Evolutionary conservation across 371 early-diverging fungal species (phyloP).

Genomic region (Rhizopus arrhizus): DNA sequence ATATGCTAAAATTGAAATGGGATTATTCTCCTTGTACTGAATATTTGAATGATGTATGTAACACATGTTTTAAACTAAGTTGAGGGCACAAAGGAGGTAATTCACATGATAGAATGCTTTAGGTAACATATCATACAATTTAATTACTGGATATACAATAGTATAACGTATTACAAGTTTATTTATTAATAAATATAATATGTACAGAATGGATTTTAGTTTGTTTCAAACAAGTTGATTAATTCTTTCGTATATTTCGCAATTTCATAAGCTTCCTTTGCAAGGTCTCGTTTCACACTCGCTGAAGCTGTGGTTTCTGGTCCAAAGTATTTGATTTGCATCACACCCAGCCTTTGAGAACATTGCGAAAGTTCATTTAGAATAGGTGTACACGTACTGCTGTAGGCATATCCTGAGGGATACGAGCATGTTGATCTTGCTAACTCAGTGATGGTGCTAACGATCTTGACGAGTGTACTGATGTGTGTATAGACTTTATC

Average conservation of each 20-base stretch:
- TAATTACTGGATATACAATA: too few relatives aligned
- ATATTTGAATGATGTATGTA: too few relatives aligned
- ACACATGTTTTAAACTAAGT: too few relatives aligned
- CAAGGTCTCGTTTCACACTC: constrained; percentile 82
- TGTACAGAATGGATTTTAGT: neutral
- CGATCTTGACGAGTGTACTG: constrained; percentile 63
- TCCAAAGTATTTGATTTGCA: constrained; percentile 14
- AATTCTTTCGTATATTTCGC: constrained; percentile 84
- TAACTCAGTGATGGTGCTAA: constrained; percentile 42
- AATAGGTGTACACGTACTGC: constrained; percentile 54
- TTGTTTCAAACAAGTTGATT: constrained; percentile 51
- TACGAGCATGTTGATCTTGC: constrained; percentile 47
- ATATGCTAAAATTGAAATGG: too few relatives aligned
- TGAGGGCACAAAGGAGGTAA: too few relatives aligned
- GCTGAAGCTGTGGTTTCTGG: constrained; percentile 43
- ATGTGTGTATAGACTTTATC: constrained; percentile 69
- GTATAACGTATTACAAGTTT: too few relatives aligned
- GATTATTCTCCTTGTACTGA: too few relatives aligned
- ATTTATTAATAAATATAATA: too few relatives aligned
- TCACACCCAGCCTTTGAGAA: constrained; percentile 13
- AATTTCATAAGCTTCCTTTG: constrained; percentile 88
- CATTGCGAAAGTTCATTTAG: constrained; percentile 52
- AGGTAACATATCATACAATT: too few relatives aligned
- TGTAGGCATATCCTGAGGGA: constrained; percentile 40
- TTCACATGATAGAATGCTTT: too few relatives aligned